Evolutionary conservation across 2,329 filamentous ascomycete genomes (phyloP).

Genomic region (Nigrospora oryzae): DNA sequence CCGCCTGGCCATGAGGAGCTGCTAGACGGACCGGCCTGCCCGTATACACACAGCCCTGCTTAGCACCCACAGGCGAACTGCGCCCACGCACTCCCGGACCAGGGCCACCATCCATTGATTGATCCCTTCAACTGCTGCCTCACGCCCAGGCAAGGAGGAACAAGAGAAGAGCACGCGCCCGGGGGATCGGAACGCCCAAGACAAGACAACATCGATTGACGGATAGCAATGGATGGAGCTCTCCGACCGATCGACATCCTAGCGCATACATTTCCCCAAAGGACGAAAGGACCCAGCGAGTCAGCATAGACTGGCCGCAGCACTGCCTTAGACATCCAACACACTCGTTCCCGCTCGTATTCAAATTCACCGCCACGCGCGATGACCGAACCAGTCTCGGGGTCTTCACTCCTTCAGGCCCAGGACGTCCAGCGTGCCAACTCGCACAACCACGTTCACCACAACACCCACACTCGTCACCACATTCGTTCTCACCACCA

Average conservation of each 20-base stretch:
- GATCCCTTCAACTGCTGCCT: no score
- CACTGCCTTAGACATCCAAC: conserved; percentile 13
- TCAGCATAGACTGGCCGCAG: conserved; percentile 7
- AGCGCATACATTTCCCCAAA: conserved; percentile 3
- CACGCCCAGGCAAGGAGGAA: no score
- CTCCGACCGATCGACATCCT: conserved; percentile 6
- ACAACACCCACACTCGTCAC: conserved; percentile 20
- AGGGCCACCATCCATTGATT: no score
- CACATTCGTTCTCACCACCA: conserved; percentile 19
- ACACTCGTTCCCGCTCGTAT: conserved; percentile 21
- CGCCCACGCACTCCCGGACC: no score
- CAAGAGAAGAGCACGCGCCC: no score
- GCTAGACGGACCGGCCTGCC: no score
- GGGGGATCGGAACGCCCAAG: no score
- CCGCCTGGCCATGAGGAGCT: no score
- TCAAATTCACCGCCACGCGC: conserved; percentile 28
- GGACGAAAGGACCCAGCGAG: conserved; percentile 2
- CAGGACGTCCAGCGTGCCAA: conserved; percentile 18
- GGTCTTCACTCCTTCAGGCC: conserved; percentile 42
- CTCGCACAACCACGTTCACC: conserved; percentile 18
- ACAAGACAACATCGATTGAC: no score
- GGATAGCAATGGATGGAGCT: conserved; percentile 1
- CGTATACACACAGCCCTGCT: no score
- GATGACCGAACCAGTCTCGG: conserved; percentile 35
- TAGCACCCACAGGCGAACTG: no score